Evolutionary conservation across 2,329 filamentous ascomycete genomes (phyloP), one percentile per base, ranked within the genome.

Genomic region (Trichothecium sympodiale): DNA sequence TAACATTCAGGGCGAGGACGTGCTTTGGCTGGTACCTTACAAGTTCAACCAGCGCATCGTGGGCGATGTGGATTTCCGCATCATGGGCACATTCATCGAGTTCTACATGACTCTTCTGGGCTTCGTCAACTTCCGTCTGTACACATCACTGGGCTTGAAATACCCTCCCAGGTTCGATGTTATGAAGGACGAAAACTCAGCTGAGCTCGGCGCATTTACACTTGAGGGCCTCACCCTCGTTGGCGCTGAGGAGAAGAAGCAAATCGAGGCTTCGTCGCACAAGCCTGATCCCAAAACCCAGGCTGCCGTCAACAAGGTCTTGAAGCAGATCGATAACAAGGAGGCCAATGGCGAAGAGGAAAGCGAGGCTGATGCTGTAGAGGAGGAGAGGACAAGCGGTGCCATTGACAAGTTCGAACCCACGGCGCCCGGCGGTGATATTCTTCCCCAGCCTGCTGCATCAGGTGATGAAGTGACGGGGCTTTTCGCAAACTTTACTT

Each of bases 41-140:
- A 86, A 86, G 59, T 98, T 98, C 63, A 94, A 96, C 53, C 91
- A 98, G 67, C 74, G 84, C 47, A 80, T 94, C 12, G 84, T 91
- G 29, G 85, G 83, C 39, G 91, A 98, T 59, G 83, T 98, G 44
- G 91, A 98, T 60, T 98, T 95, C 65, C 74, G 91, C 52, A 98
- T 98, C 61, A 98, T 98, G 91, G 89, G 86, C 40, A 98, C 91
- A 4, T 98, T 98, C 55, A 80, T 98, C 45, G 89, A 98, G 59
- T 98, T 98, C 60, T 98, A 98, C 68, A 94, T 93, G 51, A 96
- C 89, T 4, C 71, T 98, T 12, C 69, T 98, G 15, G 83, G 89
- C 41, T 98, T 98, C 52, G 79, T 96, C 62, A 95, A 98, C 69
- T 98, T 87, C 69, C 72, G 86, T 44, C 70, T 98, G 32, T 98